Base-by-base conservation (phyloP, 2,329 filamentous ascomycete species). In the Cercospora nicotianae region DNA sequence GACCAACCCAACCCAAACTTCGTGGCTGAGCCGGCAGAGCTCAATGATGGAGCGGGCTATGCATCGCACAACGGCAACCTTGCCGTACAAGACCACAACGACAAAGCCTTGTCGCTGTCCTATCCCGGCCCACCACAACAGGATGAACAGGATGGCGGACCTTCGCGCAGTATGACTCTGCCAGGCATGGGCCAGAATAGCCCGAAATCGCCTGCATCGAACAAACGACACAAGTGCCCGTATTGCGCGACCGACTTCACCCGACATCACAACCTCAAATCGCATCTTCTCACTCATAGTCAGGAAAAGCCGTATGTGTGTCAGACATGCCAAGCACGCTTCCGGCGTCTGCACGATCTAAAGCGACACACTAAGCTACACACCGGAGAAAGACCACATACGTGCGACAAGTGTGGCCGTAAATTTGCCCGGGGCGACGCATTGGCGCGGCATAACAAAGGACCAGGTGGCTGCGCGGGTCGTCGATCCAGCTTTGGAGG, bases 241-340 rank as follows among this genome's bases (percentile, higher is more conserved):
- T 97, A 96, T 79, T 99, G 95, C 84, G 89, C 93, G 45, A 97
- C 95, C 5, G 95, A 97, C 76, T 99, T 99, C 74, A 99, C 95
- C 30, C 89, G 95, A 55, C 95, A 98, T 78, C 95, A 98, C 79
- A 98, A 99, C 76, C 87, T 98, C 30, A 99, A 98, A 82, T 97
- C 93, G 74, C 95, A 99, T 81, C 86, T 99, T 66, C 87, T 99
- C 77, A 98, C 95, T 0, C 95, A 98, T 80, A 97, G 94, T 76
- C 94, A 99, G 83, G 95, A 99, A 80, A 99, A 99, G 81, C 95
- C 95, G 0, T 99, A 95, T 77, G 88, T 95, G 30, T 99, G 95
- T 78, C 90, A 92, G 70, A 93, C 92, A n/a, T 99, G 95, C 79
- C 88, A 94, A 74, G 92, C 95, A 79, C 89, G 94, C 63, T 99